Evolutionary conservation across 2,329 filamentous ascomycete genomes (phyloP).

Genomic region (Balansia obtecta): DNA sequence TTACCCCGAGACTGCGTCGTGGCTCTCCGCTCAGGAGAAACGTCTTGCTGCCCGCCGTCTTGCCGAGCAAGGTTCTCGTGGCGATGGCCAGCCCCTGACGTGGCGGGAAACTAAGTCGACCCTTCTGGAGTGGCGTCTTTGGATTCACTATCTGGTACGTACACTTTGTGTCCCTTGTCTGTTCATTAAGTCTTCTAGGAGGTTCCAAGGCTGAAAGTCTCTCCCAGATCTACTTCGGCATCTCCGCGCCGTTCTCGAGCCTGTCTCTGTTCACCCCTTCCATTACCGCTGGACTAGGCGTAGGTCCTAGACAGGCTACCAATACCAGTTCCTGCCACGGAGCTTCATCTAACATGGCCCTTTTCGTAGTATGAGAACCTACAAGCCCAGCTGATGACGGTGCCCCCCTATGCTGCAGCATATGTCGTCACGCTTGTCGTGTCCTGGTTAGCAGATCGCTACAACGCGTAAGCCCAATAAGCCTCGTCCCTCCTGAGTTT

Average conservation of each 20-base stretch:
- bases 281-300: constrained; percentile 40
- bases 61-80: constrained; percentile 36
- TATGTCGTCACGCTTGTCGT: constrained; percentile 28
- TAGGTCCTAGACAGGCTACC: background rate
- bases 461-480: constrained; percentile 35
- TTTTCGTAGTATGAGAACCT: constrained; percentile 29
- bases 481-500: too few species aligned
- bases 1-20: constrained; percentile 51
- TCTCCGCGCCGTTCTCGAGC: constrained; percentile 43
- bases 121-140: constrained; percentile 53
- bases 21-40: constrained; percentile 47
- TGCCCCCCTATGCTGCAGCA: constrained; percentile 51
- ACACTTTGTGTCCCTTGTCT: too few species aligned
- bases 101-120: constrained; percentile 59
- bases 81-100: constrained; percentile 48
- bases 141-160: constrained; percentile 44
- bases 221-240: constrained; percentile 30
- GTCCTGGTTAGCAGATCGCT: constrained; percentile 50
- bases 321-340: background rate
- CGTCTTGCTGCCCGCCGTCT: constrained; percentile 36
- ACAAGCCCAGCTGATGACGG: constrained; percentile 52
- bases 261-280: constrained; percentile 50
- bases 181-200: too few species aligned
- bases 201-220: background rate
- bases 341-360: background rate